These are phyloP conservation scores for Pseudogymnoascus sp. DNA, from an alignment of 2,329 filamentous ascomycete genomes.

Conservation along the genomic window DNA sequence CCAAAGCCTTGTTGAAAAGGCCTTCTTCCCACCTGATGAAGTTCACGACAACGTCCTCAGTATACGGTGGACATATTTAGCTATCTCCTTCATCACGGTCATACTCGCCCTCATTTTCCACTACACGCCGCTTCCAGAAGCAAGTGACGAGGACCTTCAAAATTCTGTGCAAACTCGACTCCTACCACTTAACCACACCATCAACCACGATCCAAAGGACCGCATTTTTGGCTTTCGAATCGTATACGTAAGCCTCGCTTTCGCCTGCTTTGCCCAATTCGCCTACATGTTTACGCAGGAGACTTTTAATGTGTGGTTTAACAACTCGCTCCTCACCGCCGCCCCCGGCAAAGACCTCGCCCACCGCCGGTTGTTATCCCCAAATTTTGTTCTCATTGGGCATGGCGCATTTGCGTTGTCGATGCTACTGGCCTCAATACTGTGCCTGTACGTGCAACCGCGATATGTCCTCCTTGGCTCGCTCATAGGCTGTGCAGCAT, in stretches of 20 bases:
- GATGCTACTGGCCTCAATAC: constrained; percentile 62
- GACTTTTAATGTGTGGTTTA: constrained; percentile 53
- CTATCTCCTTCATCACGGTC: constrained; percentile 65
- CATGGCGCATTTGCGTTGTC: constrained; percentile 43
- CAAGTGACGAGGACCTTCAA: constrained; percentile 35
- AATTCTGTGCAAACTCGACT: constrained; percentile 54
- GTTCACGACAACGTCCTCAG: constrained; percentile 45
- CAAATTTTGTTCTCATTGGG: constrained; percentile 38
- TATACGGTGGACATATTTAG: constrained; percentile 76
- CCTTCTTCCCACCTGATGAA: constrained; percentile 49
- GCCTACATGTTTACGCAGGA: constrained; percentile 71
- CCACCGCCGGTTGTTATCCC: constrained; percentile 26
- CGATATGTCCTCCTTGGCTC: constrained; percentile 59
- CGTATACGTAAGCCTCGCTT: constrained; percentile 43
- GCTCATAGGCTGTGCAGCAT: constrained; percentile 46
- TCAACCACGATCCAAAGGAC: constrained; percentile 66
- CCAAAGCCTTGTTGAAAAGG: constrained; percentile 62
- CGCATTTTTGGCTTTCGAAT: constrained; percentile 49
- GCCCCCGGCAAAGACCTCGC: constrained; percentile 31
- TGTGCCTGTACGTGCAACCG: constrained; percentile 58
- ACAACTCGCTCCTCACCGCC: constrained; percentile 39
- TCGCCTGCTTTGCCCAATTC: constrained; percentile 71
- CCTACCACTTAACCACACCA: constrained; percentile 59
- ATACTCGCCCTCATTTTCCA: constrained; percentile 58
- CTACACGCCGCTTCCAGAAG: constrained; percentile 55